phyloP scores from a whole-genome alignment of 2,329 filamentous ascomycete species.

The Diaporthe destruens region DNA sequence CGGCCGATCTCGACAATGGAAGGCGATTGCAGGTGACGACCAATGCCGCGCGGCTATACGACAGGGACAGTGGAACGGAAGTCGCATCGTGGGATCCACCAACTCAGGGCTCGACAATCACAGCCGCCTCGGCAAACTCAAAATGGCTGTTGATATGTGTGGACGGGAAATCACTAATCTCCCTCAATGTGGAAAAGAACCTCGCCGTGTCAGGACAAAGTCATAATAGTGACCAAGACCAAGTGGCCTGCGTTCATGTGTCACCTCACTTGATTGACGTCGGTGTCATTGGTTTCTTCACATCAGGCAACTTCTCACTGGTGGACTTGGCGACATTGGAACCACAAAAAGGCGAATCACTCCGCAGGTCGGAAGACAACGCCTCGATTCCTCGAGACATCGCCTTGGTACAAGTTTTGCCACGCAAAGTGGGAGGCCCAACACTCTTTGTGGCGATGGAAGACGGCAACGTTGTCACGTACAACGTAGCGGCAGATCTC shows the following conservation, averaged over 20 bases:
- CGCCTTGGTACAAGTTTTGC: constrained; percentile 82
- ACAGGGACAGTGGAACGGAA: constrained; percentile 68
- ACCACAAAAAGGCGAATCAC: constrained; percentile 72
- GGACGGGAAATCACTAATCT: constrained; percentile 78
- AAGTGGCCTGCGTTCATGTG: constrained; percentile 88
- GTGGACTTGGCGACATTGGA: constrained; percentile 76
- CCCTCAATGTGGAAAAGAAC: constrained; percentile 72
- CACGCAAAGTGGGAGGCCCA: constrained; percentile 67
- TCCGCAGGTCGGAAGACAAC: constrained; percentile 72
- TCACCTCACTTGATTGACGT: constrained; percentile 72
- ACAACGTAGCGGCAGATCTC: constrained; percentile 75
- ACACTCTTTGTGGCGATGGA: constrained; percentile 92
- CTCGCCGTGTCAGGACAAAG: constrained; percentile 71
- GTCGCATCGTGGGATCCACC: constrained; percentile 70
- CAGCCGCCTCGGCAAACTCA: constrained; percentile 81
- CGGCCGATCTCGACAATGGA: constrained; percentile 72
- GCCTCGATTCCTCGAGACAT: constrained; percentile 87
- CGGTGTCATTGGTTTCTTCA: constrained; percentile 90
- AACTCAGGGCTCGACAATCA: constrained; percentile 69
- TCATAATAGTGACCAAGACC: constrained; percentile 74
- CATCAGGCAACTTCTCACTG: constrained; percentile 82
- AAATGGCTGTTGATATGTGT: constrained; percentile 79
- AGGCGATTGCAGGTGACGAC: constrained; percentile 83
- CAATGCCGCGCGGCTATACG: constrained; percentile 70
- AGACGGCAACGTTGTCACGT: constrained; percentile 91